Evolutionary conservation across 352 stramenopile genomes (phyloP), one percentile per base, ranked within the genome.

Genomic region (Paralagenidium karlingii): DNA sequence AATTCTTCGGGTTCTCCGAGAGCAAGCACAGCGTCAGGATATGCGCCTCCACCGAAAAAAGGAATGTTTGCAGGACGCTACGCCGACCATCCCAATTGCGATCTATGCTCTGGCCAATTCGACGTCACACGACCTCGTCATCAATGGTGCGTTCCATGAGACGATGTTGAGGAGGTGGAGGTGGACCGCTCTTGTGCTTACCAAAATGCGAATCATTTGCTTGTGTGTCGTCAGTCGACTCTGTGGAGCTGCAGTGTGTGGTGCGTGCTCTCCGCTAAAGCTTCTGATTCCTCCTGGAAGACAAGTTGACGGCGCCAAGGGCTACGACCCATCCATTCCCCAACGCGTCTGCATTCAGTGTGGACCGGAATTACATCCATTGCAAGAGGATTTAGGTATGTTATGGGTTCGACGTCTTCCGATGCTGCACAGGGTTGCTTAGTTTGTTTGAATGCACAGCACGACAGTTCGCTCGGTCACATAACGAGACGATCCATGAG

Each of bases 61-160:
- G 69, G 69, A 1, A 40, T 84, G 0, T 25, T 84, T 10, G 79
- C 74, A 18, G 73, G 73, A n/a, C 67, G 67, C 11, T 84, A 84
- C 47, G 48, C 56, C 7, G 58, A 78, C 40, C 67, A 84, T 29
- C 70, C 70, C 2, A 76, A 73, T 38, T 82, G 67, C 55, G 67
- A 82, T 33, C 53, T 82, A 24, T 84, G 70, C 53, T 40, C 34
- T n/a, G 37, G 67, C n/a, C 26, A 25, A 9, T 84, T 84, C 26
- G 70, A 84, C 27, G 51, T 84, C 30, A 63, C 61, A 18, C 70
- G 75, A 36, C 61, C 54, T 10, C 65, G 70, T 15, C 70, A 84
- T 25, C 70, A 79, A 33, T 84, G 68, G 65, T 79, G 60, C 13
- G 32, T 27, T 3, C 69, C 24, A 25, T 49, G 12, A 27, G 2